Evolutionary conservation across 768 basidiomycete genomes (phyloP), one percentile per base, ranked within the genome.

Genomic region (Coprinopsis marcescibilis): DNA sequence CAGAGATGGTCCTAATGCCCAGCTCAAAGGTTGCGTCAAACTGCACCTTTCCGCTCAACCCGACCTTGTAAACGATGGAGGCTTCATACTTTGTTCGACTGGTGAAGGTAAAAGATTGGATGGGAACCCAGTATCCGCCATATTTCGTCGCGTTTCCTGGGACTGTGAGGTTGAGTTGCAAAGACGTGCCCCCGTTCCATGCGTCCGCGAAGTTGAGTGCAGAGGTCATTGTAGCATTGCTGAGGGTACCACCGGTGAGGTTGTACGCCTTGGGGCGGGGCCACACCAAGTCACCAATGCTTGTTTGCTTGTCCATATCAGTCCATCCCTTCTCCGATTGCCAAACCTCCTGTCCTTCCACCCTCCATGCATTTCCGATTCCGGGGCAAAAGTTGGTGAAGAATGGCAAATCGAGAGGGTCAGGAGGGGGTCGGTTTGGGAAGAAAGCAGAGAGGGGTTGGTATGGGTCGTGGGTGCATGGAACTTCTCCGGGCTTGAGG

Each of bases 381-480:
- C 88, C 87, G 11, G 83, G 81, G 36, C 73, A 80, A 62, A 89
- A 89, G 13, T 71, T 72, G 2, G 84, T 80, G 53, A 77, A 77
- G 55, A 89, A 79, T 4, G 75, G 61, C 1, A 78, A 53, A 8
- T 59, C 57, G 8, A 57, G 55, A 2, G 85, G 83, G 52, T 86
- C 73, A 14, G 82, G 80, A 3, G 78, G 78, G 0, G 76, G 60
- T 0, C 58, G 55, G 2, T 59, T 53, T 2, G 60, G 57, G 57
- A 86, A 84, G 69, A 83, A 87, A 1, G 68, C 59, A 1, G 61
- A 52, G 36, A 89, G 57, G 1, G 85, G 75, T 5, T 64, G 54
- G 55, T 80, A 86, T 0, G 69, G 62, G 2, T 77, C 83, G 47
- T 83, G 78, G 0, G 58, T 45, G 46, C 76, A 78, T 14, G 65